phyloP scores from a whole-genome alignment of 306 rosid species.

The Mucuna pruriens region DNA sequence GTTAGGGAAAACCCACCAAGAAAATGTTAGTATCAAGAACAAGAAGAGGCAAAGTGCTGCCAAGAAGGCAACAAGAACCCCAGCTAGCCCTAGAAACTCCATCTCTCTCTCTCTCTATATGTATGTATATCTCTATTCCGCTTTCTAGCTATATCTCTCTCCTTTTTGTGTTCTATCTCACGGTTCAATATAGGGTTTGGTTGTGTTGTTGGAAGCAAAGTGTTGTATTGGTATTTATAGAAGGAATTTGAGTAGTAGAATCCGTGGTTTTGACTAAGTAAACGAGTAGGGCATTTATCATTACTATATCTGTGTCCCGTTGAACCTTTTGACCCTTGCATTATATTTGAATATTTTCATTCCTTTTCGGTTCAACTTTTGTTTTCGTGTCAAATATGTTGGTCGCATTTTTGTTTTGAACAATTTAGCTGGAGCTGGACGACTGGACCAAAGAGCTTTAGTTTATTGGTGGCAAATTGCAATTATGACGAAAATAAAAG shows the following conservation, averaged over 20 bases:
- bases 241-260: not conserved
- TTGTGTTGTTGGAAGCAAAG: constrained; percentile 20
- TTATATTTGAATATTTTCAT: constrained; percentile 9
- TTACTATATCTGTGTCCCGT: not conserved
- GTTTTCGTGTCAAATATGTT: constrained; percentile 30
- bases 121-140: not conserved
- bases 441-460: not conserved
- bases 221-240: constrained; percentile 53
- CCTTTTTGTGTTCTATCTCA: not conserved
- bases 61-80: constrained; percentile 21
- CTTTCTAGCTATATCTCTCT: not conserved
- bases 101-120: constrained; percentile 17
- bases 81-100: constrained; percentile 44
- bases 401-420: constrained; percentile 1
- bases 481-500: not conserved
- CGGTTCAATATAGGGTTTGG: not conserved
- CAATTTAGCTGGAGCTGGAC: not conserved
- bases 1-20: constrained; percentile 68
- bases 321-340: constrained; percentile 30
- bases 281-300: constrained; percentile 14
- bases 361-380: constrained; percentile 10
- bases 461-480: not conserved
- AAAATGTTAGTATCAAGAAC: constrained; percentile 42
- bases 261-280: constrained; percentile 52
- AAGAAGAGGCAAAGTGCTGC: constrained; percentile 35